These are phyloP conservation scores for Talaromyces thailandensis DNA, from an alignment of 495 filamentous ascomycete genomes.

Conservation along the genomic window DNA sequence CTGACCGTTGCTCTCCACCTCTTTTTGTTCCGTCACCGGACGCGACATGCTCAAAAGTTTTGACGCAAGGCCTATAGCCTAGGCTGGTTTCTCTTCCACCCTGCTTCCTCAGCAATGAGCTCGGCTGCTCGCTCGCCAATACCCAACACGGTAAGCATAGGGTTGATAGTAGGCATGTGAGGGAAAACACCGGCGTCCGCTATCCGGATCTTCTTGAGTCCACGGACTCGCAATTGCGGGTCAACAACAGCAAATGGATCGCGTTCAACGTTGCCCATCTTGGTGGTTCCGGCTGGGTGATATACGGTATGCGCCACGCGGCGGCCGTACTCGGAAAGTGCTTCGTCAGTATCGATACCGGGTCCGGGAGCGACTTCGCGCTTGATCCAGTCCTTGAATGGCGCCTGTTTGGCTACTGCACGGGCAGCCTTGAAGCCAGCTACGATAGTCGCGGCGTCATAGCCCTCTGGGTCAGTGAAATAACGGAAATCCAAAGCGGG, in stretches of 20 bases:
- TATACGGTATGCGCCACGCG: slow-evolving; percentile 77
- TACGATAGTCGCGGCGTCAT: slow-evolving; percentile 76
- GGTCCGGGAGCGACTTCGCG: slow-evolving; percentile 72
- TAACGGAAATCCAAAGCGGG: slow-evolving; percentile 81
- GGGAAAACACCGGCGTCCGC: slow-evolving; percentile 63
- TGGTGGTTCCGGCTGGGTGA: slow-evolving; percentile 78
- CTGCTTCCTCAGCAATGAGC: slow-evolving; percentile 51
- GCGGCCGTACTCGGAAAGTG: slow-evolving; percentile 63
- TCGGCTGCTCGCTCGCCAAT: slow-evolving; percentile 59
- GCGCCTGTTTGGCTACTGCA: slow-evolving; percentile 56
- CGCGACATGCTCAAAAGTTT: neutral
- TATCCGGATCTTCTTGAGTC: slow-evolving; percentile 49
- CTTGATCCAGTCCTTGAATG: slow-evolving; percentile 73
- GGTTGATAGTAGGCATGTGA: slow-evolving; percentile 57
- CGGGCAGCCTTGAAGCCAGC: slow-evolving; percentile 65
- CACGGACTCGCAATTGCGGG: slow-evolving; percentile 43
- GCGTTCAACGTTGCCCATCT: slow-evolving; percentile 63
- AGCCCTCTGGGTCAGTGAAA: slow-evolving; percentile 77
- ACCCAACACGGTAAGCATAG: slow-evolving; percentile 57
- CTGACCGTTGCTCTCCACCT: neutral
- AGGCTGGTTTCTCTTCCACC: slow-evolving; percentile 47
- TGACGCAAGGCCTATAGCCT: slow-evolving; percentile 21
- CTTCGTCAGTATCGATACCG: slow-evolving; percentile 57
- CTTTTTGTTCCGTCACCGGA: neutral
- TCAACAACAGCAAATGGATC: slow-evolving; percentile 64